Percentiles rank a stretch among this genome's conserved stretches.
Evolutionary conservation across 257 asterid genomes (phyloP).

Genomic region (Nicotiana undulata): DNA sequence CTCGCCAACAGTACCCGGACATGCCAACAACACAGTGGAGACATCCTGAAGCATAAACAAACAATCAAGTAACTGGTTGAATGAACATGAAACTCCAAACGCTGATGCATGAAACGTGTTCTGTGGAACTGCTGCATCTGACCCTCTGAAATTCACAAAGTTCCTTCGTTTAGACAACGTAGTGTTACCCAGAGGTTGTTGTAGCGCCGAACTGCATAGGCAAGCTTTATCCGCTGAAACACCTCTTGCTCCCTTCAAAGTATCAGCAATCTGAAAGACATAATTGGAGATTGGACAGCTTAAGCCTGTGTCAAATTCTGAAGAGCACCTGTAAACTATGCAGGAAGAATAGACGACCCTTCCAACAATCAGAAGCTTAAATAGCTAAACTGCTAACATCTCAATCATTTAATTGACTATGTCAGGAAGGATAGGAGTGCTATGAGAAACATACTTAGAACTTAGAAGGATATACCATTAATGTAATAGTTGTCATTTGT

Average conservation of each 20-base stretch:
- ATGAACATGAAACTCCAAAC: slow-evolving; percentile 31
- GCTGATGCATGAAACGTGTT: slow-evolving; percentile 21
- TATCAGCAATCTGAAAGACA: slow-evolving; percentile 48
- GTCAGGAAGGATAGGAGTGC: background rate
- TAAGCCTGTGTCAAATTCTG: background rate
- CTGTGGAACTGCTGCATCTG: slow-evolving; percentile 25
- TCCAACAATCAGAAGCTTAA: background rate
- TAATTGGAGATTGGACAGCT: background rate
- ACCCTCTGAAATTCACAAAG: slow-evolving; percentile 19
- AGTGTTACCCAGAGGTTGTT: slow-evolving; percentile 22
- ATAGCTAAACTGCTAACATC: background rate
- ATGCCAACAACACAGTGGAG: slow-evolving; percentile 46
- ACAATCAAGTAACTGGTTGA: slow-evolving; percentile 39
- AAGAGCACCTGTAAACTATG: background rate
- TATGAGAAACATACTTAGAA: background rate
- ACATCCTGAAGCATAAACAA: slow-evolving; percentile 68
- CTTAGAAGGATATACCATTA: background rate
- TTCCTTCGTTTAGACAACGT: slow-evolving; percentile 25
- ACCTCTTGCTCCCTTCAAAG: slow-evolving; percentile 35
- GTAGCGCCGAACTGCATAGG: slow-evolving; percentile 27
- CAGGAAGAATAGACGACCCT: background rate
- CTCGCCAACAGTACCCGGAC: slow-evolving; percentile 30
- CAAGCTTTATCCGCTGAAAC: slow-evolving; percentile 33
- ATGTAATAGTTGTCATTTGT: background rate
- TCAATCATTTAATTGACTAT: background rate